Conservation (phyloP, 495 filamentous ascomycete genomes). For the Trichoderma reesei region DNA sequence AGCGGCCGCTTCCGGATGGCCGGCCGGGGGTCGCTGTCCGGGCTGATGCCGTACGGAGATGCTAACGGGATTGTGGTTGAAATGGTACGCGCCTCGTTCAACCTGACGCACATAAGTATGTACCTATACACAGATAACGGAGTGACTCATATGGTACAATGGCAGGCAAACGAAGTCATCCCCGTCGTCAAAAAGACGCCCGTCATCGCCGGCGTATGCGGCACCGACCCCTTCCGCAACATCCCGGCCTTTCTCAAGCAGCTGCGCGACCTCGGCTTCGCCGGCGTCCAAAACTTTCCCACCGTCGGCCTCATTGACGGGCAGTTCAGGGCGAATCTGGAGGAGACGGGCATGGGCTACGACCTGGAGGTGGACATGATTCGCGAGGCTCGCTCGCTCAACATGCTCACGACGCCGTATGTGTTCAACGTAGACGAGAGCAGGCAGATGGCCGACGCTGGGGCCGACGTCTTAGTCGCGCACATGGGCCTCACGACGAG, state of each 20-base stretch:
- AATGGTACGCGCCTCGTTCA: conserved; percentile 37
- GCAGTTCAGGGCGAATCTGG: conserved; percentile 52
- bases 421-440: conserved; percentile 54
- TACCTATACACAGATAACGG: no score
- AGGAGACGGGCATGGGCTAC: conserved; percentile 64
- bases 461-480: conserved; percentile 58
- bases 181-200: conserved; percentile 50
- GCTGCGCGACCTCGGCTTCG: conserved; percentile 49
- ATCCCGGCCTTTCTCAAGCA: conserved; percentile 48
- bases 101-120: no score
- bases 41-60: conserved; percentile 63
- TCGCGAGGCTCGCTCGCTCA: conserved; percentile 41
- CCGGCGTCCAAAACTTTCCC: conserved; percentile 64
- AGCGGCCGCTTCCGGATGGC: conserved; percentile 67
- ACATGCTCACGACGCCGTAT: conserved; percentile 57
- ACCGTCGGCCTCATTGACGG: conserved; percentile 65
- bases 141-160: not conserved
- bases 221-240: conserved; percentile 53
- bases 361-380: conserved; percentile 56
- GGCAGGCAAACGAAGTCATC: conserved; percentile 46
- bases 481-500: conserved; percentile 61
- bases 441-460: conserved; percentile 48
- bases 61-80: conserved; percentile 59
- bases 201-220: conserved; percentile 58
- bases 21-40: conserved; percentile 57